Conservation (phyloP, 2,329 filamentous ascomycete genomes). For the Emergomyces orientalis region DNA sequence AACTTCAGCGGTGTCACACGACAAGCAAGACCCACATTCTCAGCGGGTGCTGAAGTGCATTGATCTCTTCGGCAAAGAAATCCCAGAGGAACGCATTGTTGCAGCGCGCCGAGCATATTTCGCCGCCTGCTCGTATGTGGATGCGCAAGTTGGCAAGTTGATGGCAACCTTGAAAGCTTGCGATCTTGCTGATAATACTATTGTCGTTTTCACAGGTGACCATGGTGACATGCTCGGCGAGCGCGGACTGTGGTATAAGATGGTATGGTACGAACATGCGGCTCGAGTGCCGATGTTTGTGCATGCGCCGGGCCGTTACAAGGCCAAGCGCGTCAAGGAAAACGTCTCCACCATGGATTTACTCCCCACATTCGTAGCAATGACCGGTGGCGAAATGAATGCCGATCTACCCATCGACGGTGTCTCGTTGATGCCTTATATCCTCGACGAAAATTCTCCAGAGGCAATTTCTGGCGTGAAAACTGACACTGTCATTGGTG, state of each 20-base stretch:
- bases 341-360: conserved; percentile 90
- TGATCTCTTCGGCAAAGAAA: conserved; percentile 74
- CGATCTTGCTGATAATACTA: conserved; percentile 72
- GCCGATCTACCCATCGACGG: conserved; percentile 76
- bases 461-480: conserved; percentile 32
- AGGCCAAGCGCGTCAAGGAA: conserved; percentile 64
- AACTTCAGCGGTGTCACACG: conserved; percentile 60
- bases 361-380: conserved; percentile 75
- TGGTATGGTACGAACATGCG: conserved; percentile 91
- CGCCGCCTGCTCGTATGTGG: conserved; percentile 85
- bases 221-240: conserved; percentile 96
- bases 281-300: conserved; percentile 82
- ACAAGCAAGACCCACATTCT: conserved; percentile 78
- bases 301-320: conserved; percentile 66
- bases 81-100: conserved; percentile 78
- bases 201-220: conserved; percentile 85
- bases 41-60: conserved; percentile 77
- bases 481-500: conserved; percentile 81
- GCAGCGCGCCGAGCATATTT: conserved; percentile 83
- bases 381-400: conserved; percentile 63
- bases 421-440: conserved; percentile 67
- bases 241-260: conserved; percentile 89
- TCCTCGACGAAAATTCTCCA: conserved; percentile 45
- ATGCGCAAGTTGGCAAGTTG: conserved; percentile 81
- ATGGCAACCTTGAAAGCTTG: conserved; percentile 69